A percentile compares a stretch with the other conserved stretches of the same genome.
phyloP scores from a whole-genome alignment of 345 rosid genomes.

The Corymbia maculata region DNA sequence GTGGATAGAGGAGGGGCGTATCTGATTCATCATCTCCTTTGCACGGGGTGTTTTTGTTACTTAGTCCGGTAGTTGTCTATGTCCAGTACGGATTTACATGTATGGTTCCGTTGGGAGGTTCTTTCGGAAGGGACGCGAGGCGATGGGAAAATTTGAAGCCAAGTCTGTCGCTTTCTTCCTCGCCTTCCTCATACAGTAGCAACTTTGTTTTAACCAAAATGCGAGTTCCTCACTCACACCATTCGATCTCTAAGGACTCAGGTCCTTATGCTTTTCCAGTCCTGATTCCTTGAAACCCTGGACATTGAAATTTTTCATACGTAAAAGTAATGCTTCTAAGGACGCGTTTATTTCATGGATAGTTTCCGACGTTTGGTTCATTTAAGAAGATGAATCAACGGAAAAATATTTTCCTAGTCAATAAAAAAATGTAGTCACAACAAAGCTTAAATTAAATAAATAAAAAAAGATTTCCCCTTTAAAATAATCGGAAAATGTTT shows the following conservation, averaged over 20 bases:
- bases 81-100: neutral
- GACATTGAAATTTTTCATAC: neutral
- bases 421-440: no score
- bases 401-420: no score
- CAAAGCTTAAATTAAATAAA: no score
- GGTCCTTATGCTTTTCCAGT: neutral
- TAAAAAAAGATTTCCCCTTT: no score
- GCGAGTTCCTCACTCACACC: neutral
- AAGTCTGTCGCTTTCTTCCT: neutral
- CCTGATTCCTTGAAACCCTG: accelerated
- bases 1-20: neutral
- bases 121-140: neutral
- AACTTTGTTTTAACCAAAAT: neutral
- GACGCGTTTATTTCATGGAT: no score
- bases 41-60: neutral
- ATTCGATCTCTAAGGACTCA: neutral
- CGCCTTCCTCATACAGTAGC: neutral
- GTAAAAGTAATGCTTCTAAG: neutral
- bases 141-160: neutral
- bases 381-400: no score
- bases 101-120: neutral
- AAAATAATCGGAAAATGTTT: no score
- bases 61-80: neutral
- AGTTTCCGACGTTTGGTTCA: no score
- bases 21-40: neutral